A percentile compares a stretch with the other conserved stretches of the same genome.
These are phyloP conservation scores for Moesziomyces antarcticus DNA, from an alignment of 1,284 basidiomycete species.

Conservation along the genomic window DNA sequence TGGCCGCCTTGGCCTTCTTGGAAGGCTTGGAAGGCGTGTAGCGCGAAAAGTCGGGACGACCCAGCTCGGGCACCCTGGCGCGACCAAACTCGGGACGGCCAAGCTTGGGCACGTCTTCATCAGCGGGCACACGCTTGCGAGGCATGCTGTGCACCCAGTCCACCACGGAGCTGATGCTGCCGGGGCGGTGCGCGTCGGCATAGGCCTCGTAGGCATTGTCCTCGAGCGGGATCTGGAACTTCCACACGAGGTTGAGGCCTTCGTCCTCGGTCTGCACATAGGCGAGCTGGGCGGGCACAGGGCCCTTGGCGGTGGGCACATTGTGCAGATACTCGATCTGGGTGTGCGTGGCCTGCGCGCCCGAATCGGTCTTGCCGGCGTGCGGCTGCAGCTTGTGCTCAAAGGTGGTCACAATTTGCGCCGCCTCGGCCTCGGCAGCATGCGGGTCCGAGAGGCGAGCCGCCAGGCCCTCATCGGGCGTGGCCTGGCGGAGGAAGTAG, in stretches of 20 bases:
- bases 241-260: constrained; percentile 52
- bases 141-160: constrained; percentile 60
- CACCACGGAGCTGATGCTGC: constrained; percentile 47
- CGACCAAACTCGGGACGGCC: constrained; percentile 29
- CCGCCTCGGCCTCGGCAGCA: constrained; percentile 33
- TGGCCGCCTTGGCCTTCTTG: constrained; percentile 5
- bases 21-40: constrained; percentile 20
- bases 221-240: constrained; percentile 56
- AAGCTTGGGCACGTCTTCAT: constrained; percentile 11
- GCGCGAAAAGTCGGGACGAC: constrained; percentile 47
- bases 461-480: constrained; percentile 46
- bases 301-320: constrained; percentile 56
- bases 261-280: constrained; percentile 51
- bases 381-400: constrained; percentile 54
- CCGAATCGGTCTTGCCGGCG: constrained; percentile 44
- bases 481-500: constrained; percentile 54
- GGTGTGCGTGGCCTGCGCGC: constrained; percentile 31
- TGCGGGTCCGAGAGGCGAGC: constrained; percentile 38
- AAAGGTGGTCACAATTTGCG: constrained; percentile 50
- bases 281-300: constrained; percentile 54
- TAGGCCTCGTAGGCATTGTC: constrained; percentile 60
- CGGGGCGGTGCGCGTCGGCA: constrained; percentile 52
- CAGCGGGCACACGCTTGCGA: constrained; percentile 16
- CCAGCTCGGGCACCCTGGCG: constrained; percentile 37
- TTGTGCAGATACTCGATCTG: constrained; percentile 54